A percentile compares a stretch with the other conserved stretches of the same genome.
phyloP scores from a whole-genome alignment of 2,329 filamentous ascomycete species.

The Hymenoscyphus occultus region DNA sequence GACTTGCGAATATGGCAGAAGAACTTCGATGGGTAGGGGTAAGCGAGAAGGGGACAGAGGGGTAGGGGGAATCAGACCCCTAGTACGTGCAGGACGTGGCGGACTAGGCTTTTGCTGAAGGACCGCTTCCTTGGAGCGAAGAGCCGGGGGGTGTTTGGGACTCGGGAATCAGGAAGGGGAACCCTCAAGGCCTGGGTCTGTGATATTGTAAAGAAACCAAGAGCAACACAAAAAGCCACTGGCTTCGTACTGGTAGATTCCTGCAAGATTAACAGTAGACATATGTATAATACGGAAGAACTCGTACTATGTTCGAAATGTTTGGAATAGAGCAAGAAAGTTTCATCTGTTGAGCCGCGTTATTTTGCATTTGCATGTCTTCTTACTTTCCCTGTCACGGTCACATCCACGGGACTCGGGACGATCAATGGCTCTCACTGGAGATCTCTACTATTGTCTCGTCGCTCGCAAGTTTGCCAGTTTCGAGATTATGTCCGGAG shows the following conservation, averaged over 20 bases:
- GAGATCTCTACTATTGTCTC: slow-evolving; percentile 4
- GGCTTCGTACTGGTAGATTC: not conserved
- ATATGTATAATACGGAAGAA: not conserved
- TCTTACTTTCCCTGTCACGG: not conserved
- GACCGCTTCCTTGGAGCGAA: slow-evolving; percentile 18
- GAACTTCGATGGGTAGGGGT: not conserved
- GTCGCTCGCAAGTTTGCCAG: slow-evolving; percentile 7
- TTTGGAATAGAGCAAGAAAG: not conserved
- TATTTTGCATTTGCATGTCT: not conserved
- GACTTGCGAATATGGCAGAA: slow-evolving; percentile 4
- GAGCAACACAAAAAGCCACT: not conserved
- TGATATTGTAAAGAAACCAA: not conserved
- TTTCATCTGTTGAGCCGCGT: not conserved
- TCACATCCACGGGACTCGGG: not conserved
- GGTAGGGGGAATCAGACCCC: slow-evolving; percentile 13
- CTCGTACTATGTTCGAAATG: not conserved
- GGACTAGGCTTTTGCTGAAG: slow-evolving; percentile 12
- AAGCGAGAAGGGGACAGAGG: not conserved
- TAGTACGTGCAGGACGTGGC: slow-evolving; percentile 25
- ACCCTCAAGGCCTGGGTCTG: not conserved
- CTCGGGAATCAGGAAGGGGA: slow-evolving; percentile 9
- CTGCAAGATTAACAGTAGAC: not conserved
- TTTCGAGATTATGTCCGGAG: not conserved
- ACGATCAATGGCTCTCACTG: not conserved
- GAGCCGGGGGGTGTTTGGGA: slow-evolving; percentile 30